Evolutionary conservation across 257 asterid genomes (phyloP).

Genomic region (Salvia miltiorrhiza): DNA sequence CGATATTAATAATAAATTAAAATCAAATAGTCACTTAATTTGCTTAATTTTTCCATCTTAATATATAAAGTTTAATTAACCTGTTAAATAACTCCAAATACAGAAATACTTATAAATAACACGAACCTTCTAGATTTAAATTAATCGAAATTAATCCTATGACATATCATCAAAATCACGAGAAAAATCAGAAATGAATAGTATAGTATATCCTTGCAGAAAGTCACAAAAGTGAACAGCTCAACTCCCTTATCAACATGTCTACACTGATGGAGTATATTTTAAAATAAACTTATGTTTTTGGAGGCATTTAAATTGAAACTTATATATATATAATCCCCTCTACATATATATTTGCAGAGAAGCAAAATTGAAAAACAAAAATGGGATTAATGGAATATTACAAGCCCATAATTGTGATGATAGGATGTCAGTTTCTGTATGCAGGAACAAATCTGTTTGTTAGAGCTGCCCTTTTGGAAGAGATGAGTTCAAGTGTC

Average conservation of each 20-base stretch:
- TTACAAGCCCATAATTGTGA: slow-evolving; percentile 39
- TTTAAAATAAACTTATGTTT: neutral
- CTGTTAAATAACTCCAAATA: no score
- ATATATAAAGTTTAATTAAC: no score
- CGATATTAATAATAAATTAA: no score
- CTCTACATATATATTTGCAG: neutral
- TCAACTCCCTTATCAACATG: slow-evolving; percentile 10
- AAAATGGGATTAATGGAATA: slow-evolving; percentile 43
- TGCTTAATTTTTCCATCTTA: no score
- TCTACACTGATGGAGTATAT: neutral
- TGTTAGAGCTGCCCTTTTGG: slow-evolving; percentile 38
- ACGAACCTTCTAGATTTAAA: neutral
- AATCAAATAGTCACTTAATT: no score
- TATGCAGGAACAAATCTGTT: slow-evolving; percentile 41
- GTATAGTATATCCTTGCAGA: neutral
- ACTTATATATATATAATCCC: neutral
- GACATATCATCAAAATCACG: neutral
- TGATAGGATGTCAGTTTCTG: slow-evolving; percentile 49
- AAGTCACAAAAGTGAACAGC: slow-evolving; percentile 1
- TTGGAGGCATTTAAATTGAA: neutral
- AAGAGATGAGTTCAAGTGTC: slow-evolving; percentile 54
- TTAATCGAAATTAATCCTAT: neutral
- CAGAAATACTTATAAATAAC: no score
- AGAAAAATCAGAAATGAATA: neutral
- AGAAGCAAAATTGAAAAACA: no score